Evolutionary conservation across 257 asterid species (phyloP).

Genomic region (Solanum pennellii): DNA sequence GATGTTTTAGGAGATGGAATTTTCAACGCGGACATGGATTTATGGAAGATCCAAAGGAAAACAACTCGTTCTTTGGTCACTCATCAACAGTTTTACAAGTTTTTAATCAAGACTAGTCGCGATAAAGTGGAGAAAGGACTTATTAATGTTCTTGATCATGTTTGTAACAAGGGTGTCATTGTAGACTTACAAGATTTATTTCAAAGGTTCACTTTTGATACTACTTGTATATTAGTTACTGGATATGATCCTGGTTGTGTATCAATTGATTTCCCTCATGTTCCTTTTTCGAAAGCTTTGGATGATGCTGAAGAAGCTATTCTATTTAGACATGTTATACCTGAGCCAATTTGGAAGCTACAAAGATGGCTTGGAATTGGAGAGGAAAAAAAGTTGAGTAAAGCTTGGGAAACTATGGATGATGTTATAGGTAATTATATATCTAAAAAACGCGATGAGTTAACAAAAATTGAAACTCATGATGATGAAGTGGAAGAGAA

Average conservation of each 20-base stretch:
- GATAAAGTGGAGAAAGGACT: constrained; percentile 35
- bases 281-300: constrained; percentile 51
- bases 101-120: constrained; percentile 24
- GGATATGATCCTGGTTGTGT: constrained; percentile 60
- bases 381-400: constrained; percentile 18
- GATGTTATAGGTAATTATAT: constrained; percentile 28
- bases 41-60: constrained; percentile 41
- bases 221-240: constrained; percentile 40
- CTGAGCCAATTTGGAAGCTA: constrained; percentile 38
- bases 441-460: constrained; percentile 26
- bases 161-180: background rate
- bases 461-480: background rate
- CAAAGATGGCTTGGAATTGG: constrained; percentile 28
- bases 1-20: constrained; percentile 48
- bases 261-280: constrained; percentile 33
- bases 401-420: constrained; percentile 34
- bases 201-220: constrained; percentile 51
- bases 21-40: constrained; percentile 36
- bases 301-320: constrained; percentile 60
- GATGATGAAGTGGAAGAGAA: background rate
- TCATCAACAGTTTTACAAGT: constrained; percentile 30
- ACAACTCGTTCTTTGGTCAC: constrained; percentile 34
- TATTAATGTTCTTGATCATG: constrained; percentile 38
- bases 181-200: constrained; percentile 51
- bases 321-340: constrained; percentile 38